Base-by-base conservation (phyloP, 345 rosid species). In the Camelina hispida region DNA sequence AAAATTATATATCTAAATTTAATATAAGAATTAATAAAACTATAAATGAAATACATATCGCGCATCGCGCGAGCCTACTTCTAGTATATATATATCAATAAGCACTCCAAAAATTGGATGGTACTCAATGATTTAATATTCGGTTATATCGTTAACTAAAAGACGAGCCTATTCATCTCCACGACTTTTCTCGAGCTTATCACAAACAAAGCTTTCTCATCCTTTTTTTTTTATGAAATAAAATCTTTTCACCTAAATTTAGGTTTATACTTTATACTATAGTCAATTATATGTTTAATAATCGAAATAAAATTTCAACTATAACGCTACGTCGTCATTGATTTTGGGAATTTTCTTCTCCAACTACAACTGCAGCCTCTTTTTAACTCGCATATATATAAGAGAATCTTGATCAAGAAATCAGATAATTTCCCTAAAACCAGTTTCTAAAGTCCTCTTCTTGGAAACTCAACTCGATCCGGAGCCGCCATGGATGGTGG, bases 261-360 rank as follows among this genome's bases (percentile, higher is more conserved):
- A n/a, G 6, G 3, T 32, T 32, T 28, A 28, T 28, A 28, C 30
- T 28, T 57, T 32, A 32, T 58, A 55, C 5, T 54, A 55, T 57
- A 57, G 35, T 57, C 60, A 55, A 55, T 28, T 32, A 37, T 2
- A 20, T 17, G 44, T 18, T 14, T 50, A 17, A 22, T 50, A 34
- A 6, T 5, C 22, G 10, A 67, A 37, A 67, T 50, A 71, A 34
- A 71, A 8, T 5, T 60, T 22, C 59, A 51, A 13, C 69, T 52
- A 28, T 62, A 62, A 40, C 46, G 32, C 34, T 12, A 43, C 65
- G 71, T 43, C 64, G 28, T 44, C 77, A 34, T 55, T 28, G 51
- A 73, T 37, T 52, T 43, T 55, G 54, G 77, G 77, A 72, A 28
- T 62, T 72, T 72, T 64, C 63, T 73, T 64, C 38, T 43, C 56